Evolutionary conservation across 2,329 filamentous ascomycete species (phyloP).

Genomic region (Microascus cirrosus): DNA sequence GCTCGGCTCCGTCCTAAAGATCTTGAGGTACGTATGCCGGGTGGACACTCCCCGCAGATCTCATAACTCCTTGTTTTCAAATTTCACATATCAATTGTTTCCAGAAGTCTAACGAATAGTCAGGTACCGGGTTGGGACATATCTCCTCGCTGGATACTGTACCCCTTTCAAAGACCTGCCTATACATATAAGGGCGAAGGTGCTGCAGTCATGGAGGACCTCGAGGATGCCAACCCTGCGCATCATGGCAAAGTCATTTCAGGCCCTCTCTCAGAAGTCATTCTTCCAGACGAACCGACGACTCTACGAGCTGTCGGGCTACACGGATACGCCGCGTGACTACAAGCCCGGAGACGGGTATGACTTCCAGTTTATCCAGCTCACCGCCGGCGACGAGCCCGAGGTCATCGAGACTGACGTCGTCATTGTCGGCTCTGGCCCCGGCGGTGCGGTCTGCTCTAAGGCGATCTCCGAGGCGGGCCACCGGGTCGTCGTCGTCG

Average conservation of each 20-base stretch:
- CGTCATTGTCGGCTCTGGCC: conserved; percentile 77
- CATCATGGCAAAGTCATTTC: conserved; percentile 42
- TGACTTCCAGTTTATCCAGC: conserved; percentile 51
- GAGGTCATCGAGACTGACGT: conserved; percentile 75
- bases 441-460: conserved; percentile 71
- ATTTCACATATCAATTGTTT: background rate
- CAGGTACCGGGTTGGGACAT: conserved; percentile 14
- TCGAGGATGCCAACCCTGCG: conserved; percentile 46
- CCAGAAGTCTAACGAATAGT: background rate
- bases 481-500: conserved; percentile 65
- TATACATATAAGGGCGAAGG: conserved; percentile 44
- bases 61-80: background rate
- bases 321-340: conserved; percentile 38
- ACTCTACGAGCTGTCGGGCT: conserved; percentile 45
- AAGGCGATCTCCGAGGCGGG: conserved; percentile 72
- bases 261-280: conserved; percentile 38
- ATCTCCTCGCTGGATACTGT: conserved; percentile 57
- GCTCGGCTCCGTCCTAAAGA: conserved; percentile 25
- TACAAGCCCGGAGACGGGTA: conserved; percentile 40
- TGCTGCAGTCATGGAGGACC: conserved; percentile 51
- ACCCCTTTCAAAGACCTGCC: conserved; percentile 52
- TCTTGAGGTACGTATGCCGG: conserved; percentile 31
- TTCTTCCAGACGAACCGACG: conserved; percentile 45
- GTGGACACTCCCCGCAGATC: background rate
- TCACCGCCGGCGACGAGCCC: conserved; percentile 44